Percentiles rank a stretch among this genome's conserved stretches.
These are phyloP conservation scores for Protomyces macrosporus DNA, from an alignment of 1,139 yeast species.

Conservation along the genomic window DNA sequence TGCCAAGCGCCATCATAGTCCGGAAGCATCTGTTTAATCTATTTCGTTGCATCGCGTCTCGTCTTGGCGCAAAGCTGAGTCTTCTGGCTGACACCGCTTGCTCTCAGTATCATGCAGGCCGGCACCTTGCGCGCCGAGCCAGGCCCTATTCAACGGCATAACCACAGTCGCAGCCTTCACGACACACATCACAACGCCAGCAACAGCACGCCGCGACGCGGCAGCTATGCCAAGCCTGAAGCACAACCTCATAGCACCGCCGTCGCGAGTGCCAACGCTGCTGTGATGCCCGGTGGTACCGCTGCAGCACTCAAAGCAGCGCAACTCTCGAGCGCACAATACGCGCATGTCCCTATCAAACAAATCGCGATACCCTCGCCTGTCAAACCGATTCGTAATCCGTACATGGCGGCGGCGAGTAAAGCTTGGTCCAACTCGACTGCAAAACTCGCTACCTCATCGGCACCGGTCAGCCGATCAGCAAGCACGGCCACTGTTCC, in stretches of 20 bases:
- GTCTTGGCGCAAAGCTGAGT: too few relatives aligned
- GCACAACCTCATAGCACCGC: too few relatives aligned
- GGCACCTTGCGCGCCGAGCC: background rate
- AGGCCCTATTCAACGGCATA: background rate
- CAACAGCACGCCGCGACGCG: background rate
- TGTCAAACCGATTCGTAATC: background rate
- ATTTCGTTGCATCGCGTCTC: too few relatives aligned
- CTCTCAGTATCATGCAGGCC: background rate
- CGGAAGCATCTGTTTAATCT: too few relatives aligned
- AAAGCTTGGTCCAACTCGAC: constrained; percentile 22
- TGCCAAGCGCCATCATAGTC: too few relatives aligned
- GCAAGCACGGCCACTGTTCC: background rate
- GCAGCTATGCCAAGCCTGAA: background rate
- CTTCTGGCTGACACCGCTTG: too few relatives aligned
- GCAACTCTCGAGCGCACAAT: constrained; percentile 13
- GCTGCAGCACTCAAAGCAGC: constrained; percentile 21
- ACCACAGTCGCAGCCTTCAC: background rate
- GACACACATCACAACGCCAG: background rate
- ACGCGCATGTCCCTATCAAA: background rate
- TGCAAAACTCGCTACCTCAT: background rate
- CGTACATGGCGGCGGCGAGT: constrained; percentile 22
- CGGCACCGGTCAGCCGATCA: background rate
- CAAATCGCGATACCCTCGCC: constrained; percentile 4
- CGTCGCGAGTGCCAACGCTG: background rate
- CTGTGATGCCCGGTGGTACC: background rate